These are phyloP conservation scores for Colletotrichum agaves DNA, from an alignment of 2,329 filamentous ascomycete species.

Conservation along the genomic window DNA sequence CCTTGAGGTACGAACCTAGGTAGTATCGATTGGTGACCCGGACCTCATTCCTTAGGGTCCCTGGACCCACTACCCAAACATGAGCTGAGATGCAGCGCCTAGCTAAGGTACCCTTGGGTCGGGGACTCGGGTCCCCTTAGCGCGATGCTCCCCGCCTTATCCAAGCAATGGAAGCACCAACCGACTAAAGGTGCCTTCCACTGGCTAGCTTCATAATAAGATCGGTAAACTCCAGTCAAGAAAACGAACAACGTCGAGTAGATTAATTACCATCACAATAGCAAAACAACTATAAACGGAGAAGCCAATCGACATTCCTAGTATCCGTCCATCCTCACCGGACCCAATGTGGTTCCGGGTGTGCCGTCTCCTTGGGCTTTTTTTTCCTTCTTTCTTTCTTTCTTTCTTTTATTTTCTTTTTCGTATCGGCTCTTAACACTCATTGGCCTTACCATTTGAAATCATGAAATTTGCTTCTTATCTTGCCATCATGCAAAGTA, in stretches of 20 bases:
- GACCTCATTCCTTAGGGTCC: background rate
- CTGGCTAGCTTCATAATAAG: background rate
- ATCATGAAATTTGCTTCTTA: no score
- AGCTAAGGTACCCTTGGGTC: background rate
- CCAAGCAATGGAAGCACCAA: conserved; percentile 1
- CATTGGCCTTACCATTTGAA: no score
- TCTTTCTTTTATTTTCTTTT: no score
- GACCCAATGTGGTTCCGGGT: no score
- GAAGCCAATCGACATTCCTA: no score
- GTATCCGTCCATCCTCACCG: no score
- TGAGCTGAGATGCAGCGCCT: conserved; percentile 10
- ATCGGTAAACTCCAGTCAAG: background rate
- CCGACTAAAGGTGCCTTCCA: background rate
- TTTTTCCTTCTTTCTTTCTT: no score
- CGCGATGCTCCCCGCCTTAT: conserved; percentile 11
- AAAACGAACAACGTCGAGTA: conserved; percentile 1
- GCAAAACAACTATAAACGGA: background rate
- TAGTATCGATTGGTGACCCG: background rate
- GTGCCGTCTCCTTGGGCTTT: no score
- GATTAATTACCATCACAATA: conserved; percentile 1
- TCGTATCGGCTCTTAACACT: no score
- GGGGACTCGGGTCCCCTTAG: background rate
- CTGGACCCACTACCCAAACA: conserved; percentile 6
- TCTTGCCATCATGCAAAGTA: no score
- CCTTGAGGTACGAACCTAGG: background rate